These are phyloP conservation scores for Diaporthe sp. DNA, from an alignment of 2,329 filamentous ascomycete genomes.

Conservation along the genomic window DNA sequence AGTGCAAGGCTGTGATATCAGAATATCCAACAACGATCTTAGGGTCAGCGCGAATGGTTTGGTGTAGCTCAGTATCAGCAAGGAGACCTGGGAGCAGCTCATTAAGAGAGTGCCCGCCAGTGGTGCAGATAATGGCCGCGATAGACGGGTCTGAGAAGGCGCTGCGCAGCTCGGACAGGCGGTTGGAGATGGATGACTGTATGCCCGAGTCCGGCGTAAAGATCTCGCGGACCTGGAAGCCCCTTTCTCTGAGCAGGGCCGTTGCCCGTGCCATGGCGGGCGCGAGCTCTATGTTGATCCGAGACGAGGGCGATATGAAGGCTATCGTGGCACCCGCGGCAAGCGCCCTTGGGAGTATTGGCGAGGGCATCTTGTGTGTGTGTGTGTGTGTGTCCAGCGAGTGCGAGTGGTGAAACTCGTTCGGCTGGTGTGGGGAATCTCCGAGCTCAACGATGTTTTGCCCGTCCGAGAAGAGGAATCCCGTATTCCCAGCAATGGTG, in stretches of 20 bases:
- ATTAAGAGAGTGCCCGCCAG: conserved; percentile 55
- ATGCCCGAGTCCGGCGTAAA: conserved; percentile 50
- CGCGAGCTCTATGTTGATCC: conserved; percentile 51
- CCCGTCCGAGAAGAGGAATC: background rate
- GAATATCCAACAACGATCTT: conserved; percentile 59
- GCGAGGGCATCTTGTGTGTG: background rate
- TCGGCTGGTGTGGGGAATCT: background rate
- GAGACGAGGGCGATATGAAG: conserved; percentile 56
- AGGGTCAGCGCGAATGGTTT: conserved; percentile 51
- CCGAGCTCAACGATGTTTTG: background rate
- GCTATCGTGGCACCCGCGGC: conserved; percentile 54
- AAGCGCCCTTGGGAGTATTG: conserved; percentile 42
- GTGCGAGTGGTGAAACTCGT: background rate
- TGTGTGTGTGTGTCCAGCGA: background rate
- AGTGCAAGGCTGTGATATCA: conserved; percentile 58
- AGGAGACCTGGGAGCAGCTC: conserved; percentile 56
- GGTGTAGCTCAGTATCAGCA: conserved; percentile 52
- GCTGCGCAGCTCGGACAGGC: conserved; percentile 53
- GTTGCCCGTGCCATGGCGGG: conserved; percentile 49
- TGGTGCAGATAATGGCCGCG: conserved; percentile 55
- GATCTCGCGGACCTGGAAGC: conserved; percentile 52
- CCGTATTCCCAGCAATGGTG: background rate
- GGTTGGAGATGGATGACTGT: conserved; percentile 52
- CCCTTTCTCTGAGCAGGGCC: conserved; percentile 47
- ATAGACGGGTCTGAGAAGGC: conserved; percentile 54